These are phyloP conservation scores for Aspergillus hortae DNA, from an alignment of 2,329 filamentous ascomycete species.

Conservation along the genomic window DNA sequence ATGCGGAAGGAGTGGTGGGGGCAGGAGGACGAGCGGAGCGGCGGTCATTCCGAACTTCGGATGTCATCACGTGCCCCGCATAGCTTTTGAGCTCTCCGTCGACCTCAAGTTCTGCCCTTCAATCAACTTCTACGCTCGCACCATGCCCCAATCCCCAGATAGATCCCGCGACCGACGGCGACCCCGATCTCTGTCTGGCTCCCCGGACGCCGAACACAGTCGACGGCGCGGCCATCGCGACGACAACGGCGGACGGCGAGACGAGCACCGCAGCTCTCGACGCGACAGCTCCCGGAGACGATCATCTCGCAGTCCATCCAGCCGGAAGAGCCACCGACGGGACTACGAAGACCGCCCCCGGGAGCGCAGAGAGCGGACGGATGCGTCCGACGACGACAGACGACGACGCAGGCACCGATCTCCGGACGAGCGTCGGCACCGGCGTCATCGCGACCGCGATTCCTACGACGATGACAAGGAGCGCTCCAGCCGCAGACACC, in stretches of 20 bases:
- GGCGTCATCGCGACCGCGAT: constrained; percentile 23
- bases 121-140: neutral
- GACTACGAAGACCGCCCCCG: constrained; percentile 20
- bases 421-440: constrained; percentile 22
- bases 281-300: constrained; percentile 21
- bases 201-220: constrained; percentile 18
- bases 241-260: constrained; percentile 20
- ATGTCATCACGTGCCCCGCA: constrained; percentile 4
- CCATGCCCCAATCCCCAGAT: constrained; percentile 26
- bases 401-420: constrained; percentile 26
- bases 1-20: neutral
- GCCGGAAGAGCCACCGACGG: constrained; percentile 17
- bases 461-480: constrained; percentile 16
- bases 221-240: constrained; percentile 20
- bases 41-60: neutral
- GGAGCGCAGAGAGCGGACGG: constrained; percentile 22
- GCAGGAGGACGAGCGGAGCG: neutral
- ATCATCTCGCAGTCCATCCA: constrained; percentile 25
- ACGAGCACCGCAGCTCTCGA: constrained; percentile 25
- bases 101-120: neutral
- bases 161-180: constrained; percentile 18
- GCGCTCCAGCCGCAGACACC: constrained; percentile 20
- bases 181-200: constrained; percentile 19
- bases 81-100: neutral
- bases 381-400: constrained; percentile 23